These are phyloP conservation scores for Moniliella sp. DNA, from an alignment of 1,284 basidiomycete species.

Conservation along the genomic window DNA sequence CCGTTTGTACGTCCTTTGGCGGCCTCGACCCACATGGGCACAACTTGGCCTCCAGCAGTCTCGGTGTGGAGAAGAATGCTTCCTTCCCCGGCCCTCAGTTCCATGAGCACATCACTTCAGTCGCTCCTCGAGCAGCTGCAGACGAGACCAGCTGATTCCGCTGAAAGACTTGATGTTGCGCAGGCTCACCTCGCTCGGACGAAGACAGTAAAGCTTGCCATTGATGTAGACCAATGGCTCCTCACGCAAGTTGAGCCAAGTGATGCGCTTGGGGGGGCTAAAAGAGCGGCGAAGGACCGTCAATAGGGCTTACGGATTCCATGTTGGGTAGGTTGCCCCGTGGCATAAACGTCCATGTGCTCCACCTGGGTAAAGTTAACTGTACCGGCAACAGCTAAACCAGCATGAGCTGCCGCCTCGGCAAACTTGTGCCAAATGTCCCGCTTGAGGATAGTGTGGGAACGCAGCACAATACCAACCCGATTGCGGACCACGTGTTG, in stretches of 20 bases:
- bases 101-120: conserved; percentile 67
- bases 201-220: conserved; percentile 42
- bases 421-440: conserved; percentile 30
- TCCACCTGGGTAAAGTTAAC: conserved; percentile 80
- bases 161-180: conserved; percentile 28
- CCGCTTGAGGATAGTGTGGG: conserved; percentile 25
- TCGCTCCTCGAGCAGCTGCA: conserved; percentile 48
- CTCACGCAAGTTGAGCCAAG: conserved; percentile 71
- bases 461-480: conserved; percentile 27
- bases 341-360: conserved; percentile 46
- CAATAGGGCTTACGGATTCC: conserved; percentile 63
- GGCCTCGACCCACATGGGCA: conserved; percentile 87
- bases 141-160: conserved; percentile 25
- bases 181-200: conserved; percentile 28
- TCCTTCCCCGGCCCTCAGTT: conserved; percentile 62
- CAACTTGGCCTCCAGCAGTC: conserved; percentile 61
- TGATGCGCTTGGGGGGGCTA: conserved; percentile 37
- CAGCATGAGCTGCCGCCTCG: conserved; percentile 9
- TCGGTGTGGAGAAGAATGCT: conserved; percentile 76
- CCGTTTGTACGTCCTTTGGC: conserved; percentile 53
- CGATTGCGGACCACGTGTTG: conserved; percentile 29
- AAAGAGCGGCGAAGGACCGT: background rate
- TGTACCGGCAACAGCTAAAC: conserved; percentile 50
- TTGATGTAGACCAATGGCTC: conserved; percentile 90
- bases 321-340: conserved; percentile 67